phyloP scores from a whole-genome alignment of 805 yeast species.

The Pichia eremophila region DNA sequence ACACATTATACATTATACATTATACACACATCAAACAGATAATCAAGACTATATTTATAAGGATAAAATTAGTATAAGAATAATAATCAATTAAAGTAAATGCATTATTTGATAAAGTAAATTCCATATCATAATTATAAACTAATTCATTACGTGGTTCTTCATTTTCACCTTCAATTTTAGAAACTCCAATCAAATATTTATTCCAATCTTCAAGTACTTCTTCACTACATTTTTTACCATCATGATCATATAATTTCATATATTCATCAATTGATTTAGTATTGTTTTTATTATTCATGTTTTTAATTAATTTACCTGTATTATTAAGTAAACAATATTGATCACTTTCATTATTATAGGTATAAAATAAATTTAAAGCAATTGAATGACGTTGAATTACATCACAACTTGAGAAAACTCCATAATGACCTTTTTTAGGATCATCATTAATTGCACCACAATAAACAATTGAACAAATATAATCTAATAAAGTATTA shows the following conservation, averaged over 20 bases:
- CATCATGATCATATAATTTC: constrained; percentile 14
- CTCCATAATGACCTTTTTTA: constrained; percentile 31
- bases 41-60: too few species aligned
- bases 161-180: background rate
- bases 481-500: constrained; percentile 3
- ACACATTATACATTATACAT: too few species aligned
- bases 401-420: constrained; percentile 31
- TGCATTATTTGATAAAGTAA: background rate
- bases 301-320: constrained; percentile 11
- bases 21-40: too few species aligned
- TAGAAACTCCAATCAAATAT: constrained; percentile 15
- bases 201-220: constrained; percentile 19
- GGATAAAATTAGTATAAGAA: too few species aligned
- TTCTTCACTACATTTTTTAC: constrained; percentile 18
- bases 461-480: constrained; percentile 33
- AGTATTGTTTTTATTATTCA: background rate
- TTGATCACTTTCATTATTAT: constrained; percentile 11
- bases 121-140: constrained; percentile 7
- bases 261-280: constrained; percentile 10
- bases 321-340: constrained; percentile 13
- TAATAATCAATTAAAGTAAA: background rate
- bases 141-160: constrained; percentile 8
- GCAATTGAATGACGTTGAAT: constrained; percentile 33
- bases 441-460: constrained; percentile 30
- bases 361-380: constrained; percentile 28